Evolutionary conservation across 257 asterid genomes (phyloP).

Genomic region (Plantago ovata): DNA sequence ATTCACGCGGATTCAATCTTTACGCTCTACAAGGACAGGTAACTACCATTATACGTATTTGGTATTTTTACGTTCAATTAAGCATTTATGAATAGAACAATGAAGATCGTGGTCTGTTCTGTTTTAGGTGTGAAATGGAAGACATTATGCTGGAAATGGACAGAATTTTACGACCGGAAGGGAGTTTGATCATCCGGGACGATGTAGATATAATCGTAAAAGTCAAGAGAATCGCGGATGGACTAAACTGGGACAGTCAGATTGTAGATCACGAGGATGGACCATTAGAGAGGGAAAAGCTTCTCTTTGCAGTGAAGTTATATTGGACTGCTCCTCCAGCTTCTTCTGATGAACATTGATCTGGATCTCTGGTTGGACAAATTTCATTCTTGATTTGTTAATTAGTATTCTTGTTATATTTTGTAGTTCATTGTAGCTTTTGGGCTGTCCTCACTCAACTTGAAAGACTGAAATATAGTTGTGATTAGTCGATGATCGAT

Average conservation of each 20-base stretch:
- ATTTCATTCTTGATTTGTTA: neutral
- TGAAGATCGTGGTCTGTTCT: no score
- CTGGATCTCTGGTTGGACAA: neutral
- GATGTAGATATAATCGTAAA: slow-evolving; percentile 66
- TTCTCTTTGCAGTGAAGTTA: slow-evolving; percentile 67
- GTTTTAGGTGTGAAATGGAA: slow-evolving; percentile 67
- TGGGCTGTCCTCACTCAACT: neutral
- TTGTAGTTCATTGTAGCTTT: neutral
- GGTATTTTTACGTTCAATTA: neutral
- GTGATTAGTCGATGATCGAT: slow-evolving; percentile 4
- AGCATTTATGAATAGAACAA: neutral
- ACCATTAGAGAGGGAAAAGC: slow-evolving; percentile 79
- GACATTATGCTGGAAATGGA: slow-evolving; percentile 85
- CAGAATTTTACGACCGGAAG: slow-evolving; percentile 75
- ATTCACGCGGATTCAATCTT: slow-evolving; percentile 71
- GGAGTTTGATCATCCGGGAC: slow-evolving; percentile 73
- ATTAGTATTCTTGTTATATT: neutral
- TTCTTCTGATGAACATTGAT: slow-evolving; percentile 21
- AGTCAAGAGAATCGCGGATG: slow-evolving; percentile 62
- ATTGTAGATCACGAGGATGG: slow-evolving; percentile 87
- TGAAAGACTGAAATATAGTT: neutral
- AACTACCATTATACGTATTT: neutral
- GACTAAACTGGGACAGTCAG: slow-evolving; percentile 72
- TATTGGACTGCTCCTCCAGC: slow-evolving; percentile 89
- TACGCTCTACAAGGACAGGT: slow-evolving; percentile 74